Percentiles rank a stretch among this genome's conserved stretches.
Conservation (phyloP, 352 stramenopile species). For the Globisporangium heterothallicum region DNA sequence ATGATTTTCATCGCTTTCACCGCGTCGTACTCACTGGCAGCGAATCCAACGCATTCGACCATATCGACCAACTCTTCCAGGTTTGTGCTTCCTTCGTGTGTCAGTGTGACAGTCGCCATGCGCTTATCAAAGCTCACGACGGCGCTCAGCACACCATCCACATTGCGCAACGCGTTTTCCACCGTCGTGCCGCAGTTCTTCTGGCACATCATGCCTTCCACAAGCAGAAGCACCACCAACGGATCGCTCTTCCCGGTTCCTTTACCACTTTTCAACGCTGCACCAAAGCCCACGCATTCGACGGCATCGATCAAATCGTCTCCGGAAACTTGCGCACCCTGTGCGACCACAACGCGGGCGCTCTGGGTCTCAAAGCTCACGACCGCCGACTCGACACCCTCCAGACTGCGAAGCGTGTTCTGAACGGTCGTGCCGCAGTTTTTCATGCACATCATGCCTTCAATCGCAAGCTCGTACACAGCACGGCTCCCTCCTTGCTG, state of each 20-base stretch:
- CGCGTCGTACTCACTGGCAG: slow-evolving; percentile 50
- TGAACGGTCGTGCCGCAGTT: slow-evolving; percentile 92
- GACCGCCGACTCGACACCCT: slow-evolving; percentile 59
- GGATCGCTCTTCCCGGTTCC: slow-evolving; percentile 12
- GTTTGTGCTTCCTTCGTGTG: slow-evolving; percentile 36
- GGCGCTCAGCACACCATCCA: slow-evolving; percentile 61
- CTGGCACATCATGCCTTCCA: slow-evolving; percentile 94
- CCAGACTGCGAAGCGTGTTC: slow-evolving; percentile 56
- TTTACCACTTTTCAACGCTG: slow-evolving; percentile 26
- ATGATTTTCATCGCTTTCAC: slow-evolving; percentile 50
- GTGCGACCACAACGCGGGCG: slow-evolving; percentile 45
- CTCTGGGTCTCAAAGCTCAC: slow-evolving; percentile 65
- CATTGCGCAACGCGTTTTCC: slow-evolving; percentile 73
- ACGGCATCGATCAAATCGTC: slow-evolving; percentile 70
- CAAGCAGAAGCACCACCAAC: slow-evolving; percentile 48
- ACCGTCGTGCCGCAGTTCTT: slow-evolving; percentile 94
- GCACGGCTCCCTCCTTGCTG: not conserved
- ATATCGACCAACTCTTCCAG: slow-evolving; percentile 66
- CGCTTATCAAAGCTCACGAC: slow-evolving; percentile 75
- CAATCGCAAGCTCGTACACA: slow-evolving; percentile 70
- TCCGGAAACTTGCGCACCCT: slow-evolving; percentile 28
- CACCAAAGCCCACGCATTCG: slow-evolving; percentile 74
- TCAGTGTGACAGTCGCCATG: slow-evolving; percentile 53
- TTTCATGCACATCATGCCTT: slow-evolving; percentile 95
- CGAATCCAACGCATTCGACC: slow-evolving; percentile 74